These are phyloP conservation scores for Solanum boliviense DNA, from an alignment of 257 asterid genomes.

Conservation along the genomic window DNA sequence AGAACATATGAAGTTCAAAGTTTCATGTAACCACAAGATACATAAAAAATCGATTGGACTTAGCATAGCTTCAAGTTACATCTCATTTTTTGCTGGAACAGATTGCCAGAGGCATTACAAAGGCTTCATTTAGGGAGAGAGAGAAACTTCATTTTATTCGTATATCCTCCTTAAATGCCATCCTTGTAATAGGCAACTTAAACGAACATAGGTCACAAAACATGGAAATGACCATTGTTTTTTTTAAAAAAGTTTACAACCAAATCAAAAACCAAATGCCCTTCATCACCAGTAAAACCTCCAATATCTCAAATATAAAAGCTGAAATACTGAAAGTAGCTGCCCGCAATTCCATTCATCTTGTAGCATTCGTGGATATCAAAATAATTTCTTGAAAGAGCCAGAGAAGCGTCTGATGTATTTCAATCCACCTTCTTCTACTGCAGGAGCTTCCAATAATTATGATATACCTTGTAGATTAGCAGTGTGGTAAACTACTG, in stretches of 20 bases:
- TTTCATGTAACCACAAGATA: background rate
- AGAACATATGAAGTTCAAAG: background rate
- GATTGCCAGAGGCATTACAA: background rate
- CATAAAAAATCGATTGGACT: background rate
- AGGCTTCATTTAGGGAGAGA: background rate
- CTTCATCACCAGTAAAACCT: background rate
- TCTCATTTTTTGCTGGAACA: background rate
- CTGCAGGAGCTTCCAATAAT: background rate
- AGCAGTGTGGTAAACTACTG: background rate
- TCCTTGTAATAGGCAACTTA: background rate
- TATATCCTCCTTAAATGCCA: background rate
- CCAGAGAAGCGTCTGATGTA: background rate
- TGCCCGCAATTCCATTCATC: background rate
- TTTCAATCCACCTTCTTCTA: background rate
- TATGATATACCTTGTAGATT: background rate
- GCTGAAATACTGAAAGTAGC: background rate
- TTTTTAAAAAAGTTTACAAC: background rate
- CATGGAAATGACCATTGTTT: background rate
- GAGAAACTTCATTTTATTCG: background rate
- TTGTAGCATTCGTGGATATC: background rate
- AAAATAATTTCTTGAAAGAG: background rate
- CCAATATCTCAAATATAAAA: background rate
- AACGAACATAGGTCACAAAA: background rate
- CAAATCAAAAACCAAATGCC: background rate
- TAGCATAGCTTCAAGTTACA: background rate